Evolutionary conservation across 306 rosid genomes (phyloP).

Genomic region (apple (Malus domestica)): DNA sequence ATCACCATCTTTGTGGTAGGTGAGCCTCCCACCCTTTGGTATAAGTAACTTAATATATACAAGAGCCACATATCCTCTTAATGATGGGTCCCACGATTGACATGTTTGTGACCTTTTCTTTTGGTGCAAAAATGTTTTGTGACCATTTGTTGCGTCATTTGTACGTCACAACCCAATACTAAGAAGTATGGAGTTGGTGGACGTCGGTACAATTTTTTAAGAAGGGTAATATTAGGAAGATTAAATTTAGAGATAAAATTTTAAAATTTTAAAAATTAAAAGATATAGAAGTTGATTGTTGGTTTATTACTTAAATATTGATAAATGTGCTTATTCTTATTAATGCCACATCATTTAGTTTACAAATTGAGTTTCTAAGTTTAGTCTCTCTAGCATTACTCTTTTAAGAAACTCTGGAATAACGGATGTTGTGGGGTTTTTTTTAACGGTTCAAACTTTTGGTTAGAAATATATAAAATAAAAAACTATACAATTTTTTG

Average conservation of each 20-base stretch:
- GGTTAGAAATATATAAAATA: too few species aligned
- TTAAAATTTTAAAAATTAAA: too few species aligned
- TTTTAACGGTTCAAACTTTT: too few species aligned
- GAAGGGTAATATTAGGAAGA: rapidly evolving
- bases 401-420: too few species aligned
- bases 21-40: not conserved
- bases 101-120: not conserved
- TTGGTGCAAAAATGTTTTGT: not conserved
- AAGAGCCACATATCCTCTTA: not conserved
- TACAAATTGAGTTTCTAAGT: too few species aligned
- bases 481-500: too few species aligned
- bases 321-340: too few species aligned
- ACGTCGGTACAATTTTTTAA: not conserved
- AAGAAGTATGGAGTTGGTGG: not conserved
- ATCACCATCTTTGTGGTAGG: not conserved
- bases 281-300: rapidly evolving
- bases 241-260: rapidly evolving
- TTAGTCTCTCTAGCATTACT: too few species aligned
- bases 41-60: too few species aligned
- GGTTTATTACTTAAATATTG: too few species aligned
- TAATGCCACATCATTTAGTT: too few species aligned
- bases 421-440: too few species aligned
- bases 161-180: not conserved
- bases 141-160: not conserved
- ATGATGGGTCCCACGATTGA: not conserved